Evolutionary conservation across 352 stramenopile genomes (phyloP), one percentile per base, ranked within the genome.

Genomic region (Phytophthora tubulina): DNA sequence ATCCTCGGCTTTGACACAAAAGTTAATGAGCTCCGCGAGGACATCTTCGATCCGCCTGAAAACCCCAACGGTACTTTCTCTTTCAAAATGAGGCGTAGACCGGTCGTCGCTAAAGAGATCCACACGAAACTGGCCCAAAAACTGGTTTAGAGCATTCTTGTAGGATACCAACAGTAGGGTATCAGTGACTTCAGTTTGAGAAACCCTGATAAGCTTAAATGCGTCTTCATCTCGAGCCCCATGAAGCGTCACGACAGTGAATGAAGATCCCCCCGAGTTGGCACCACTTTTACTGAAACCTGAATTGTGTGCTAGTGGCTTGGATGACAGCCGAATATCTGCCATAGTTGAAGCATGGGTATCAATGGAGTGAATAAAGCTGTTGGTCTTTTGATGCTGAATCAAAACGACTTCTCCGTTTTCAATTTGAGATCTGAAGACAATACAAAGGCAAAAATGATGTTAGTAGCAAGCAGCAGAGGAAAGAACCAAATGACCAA

Each of bases 331-430:
- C 9, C 79, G 75, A 50, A 93, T 92, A 54, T 92, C 84, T 31
- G 78, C 76, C 80, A 90, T 89, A 27, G 57, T 89, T 17, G 84
- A 88, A 32, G 82, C 73, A 53, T 94, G 84, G 0, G 82, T 89
- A 63, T 90, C 80, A 33, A 86, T 81, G 1, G 85, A 91, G 64
- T 93, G 86, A 17, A 93, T 69, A 54, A 90, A 94, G 6, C 71
- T 77, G 41, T 77, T 78, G 6, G 75, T 79, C 41, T 74, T 72
- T 2, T 67, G 56, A 48, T 93, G 83, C 45, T 94, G 80, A 39
- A 94, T 72, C 36, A 92, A 49, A 11, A 85, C 78, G n/a, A 90
- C 76, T 45, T 88, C 81, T 62, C 74, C 75, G 39, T 84, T 73
- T 61, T 79, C 68, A 53, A 90, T 72, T 72, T 83, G 73, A 53